Evolutionary conservation across 768 basidiomycete species (phyloP).

Genomic region (Lentinula edodes): DNA sequence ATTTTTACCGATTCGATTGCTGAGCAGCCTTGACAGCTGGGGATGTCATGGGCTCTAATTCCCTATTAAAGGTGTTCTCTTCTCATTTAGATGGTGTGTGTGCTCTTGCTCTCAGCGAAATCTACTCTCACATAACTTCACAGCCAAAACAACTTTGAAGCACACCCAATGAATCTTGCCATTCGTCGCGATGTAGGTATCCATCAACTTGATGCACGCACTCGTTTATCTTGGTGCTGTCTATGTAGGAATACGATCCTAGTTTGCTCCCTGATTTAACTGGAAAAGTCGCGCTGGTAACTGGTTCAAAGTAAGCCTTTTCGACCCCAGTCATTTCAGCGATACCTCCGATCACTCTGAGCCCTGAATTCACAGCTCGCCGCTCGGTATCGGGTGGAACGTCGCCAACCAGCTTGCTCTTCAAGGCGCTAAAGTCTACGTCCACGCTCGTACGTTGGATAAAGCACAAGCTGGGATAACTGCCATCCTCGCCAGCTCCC

Average conservation of each 20-base stretch:
- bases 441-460: constrained; percentile 2
- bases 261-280: constrained; percentile 24
- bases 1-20: not conserved
- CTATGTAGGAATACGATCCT: not conserved
- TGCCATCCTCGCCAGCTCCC: not conserved
- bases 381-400: constrained; percentile 3
- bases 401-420: constrained; percentile 7
- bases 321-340: not conserved
- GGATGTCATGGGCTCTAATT: not conserved
- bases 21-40: not conserved
- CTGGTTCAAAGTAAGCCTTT: constrained; percentile 34
- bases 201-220: not conserved
- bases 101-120: too few relatives aligned
- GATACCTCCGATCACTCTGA: not conserved
- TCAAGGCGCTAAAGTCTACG: constrained; percentile 7
- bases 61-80: not conserved
- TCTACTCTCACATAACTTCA: too few relatives aligned
- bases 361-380: not conserved
- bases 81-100: too few relatives aligned
- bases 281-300: constrained; percentile 35
- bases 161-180: not conserved
- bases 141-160: too few relatives aligned
- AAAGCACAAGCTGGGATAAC: not conserved
- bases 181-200: not conserved
- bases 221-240: not conserved